Evolutionary conservation across 2,329 filamentous ascomycete genomes (phyloP).

Genomic region (Dactylellina cionopaga): DNA sequence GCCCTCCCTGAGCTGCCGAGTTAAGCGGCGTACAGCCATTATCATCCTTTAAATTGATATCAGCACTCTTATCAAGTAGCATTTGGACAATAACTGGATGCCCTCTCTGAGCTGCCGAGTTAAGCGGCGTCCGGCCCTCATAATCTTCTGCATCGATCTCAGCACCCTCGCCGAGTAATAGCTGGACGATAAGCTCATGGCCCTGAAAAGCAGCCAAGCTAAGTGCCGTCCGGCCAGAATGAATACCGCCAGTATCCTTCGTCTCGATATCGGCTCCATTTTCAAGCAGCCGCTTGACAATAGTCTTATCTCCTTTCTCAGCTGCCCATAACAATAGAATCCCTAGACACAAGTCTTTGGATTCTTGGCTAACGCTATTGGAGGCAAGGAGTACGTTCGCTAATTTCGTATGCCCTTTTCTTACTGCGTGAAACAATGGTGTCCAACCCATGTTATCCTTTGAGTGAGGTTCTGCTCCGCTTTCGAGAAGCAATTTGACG

Average conservation of each 20-base stretch:
- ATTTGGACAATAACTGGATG: slow-evolving; percentile 1
- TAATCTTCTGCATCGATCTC: neutral
- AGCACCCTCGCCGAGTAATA: neutral
- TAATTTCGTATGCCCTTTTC: slow-evolving; percentile 11
- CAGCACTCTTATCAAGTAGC: neutral
- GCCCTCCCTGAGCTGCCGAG: neutral
- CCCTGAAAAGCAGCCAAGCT: neutral
- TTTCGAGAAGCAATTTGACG: slow-evolving; percentile 1
- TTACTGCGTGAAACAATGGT: slow-evolving; percentile 7
- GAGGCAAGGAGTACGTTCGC: slow-evolving; percentile 1
- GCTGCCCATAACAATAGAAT: slow-evolving; percentile 23
- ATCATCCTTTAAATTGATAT: neutral
- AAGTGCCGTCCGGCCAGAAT: too few species aligned
- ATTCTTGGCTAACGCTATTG: neutral
- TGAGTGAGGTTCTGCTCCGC: neutral
- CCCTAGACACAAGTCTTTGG: neutral
- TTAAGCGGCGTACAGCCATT: slow-evolving; percentile 9
- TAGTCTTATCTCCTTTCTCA: neutral
- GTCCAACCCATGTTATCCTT: neutral
- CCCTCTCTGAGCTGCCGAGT: slow-evolving; percentile 14
- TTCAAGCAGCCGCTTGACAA: slow-evolving; percentile 4
- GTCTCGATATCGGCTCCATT: neutral
- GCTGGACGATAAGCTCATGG: neutral
- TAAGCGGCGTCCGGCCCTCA: neutral
- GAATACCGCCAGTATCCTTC: neutral